Evolutionary conservation across 163 green algal species (phyloP), one percentile per base, ranked within the genome.

Genomic region (Chloroidium sp.): DNA sequence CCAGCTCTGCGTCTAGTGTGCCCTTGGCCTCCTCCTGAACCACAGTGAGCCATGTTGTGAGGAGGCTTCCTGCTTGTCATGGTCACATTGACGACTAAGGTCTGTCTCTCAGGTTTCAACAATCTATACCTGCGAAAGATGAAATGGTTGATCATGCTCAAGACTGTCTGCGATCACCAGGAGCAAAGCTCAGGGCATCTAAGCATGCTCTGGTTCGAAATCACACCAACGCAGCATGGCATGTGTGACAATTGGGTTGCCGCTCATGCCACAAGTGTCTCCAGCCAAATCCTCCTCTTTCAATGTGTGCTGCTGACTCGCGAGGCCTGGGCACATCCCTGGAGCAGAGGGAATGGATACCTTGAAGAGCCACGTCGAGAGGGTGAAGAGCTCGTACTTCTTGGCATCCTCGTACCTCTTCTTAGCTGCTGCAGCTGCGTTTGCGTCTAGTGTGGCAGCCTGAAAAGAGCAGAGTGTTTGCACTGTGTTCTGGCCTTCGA

Each of bases 1-100:
- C 94, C 80, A 98, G 87, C 92, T 99, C 96, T 77, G 84, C 88
- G 84, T 98, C 92, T 61, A 99, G 92, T 13, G 85, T 92, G 62
- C 93, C 95, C 78, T 91, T 87, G 76, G 87, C 78, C 89, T 98
- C 90, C 86, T 97, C 88, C 92, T 97, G 89, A 61, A 85, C 77
- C 36, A 36, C 36, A 36, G 36, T 36, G 36, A 36, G 36, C 1
- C 1, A 2, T 36, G 2, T 36, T 14, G 75, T 4, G 59, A 76
- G n/a, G n/a, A 36, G 12, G 58, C 2, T 6, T 6, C 57, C 68
- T 14, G 1, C 3, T 60, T 68, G 62, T 1, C 2, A 78, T 61
- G 1, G 67, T 59, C n/a, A 58, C 4, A 76, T 10, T 60, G 78
- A 8, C 10, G 62, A 72, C 2, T 58, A 69, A 74, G 58, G 14